Base-by-base conservation (phyloP, 441 rosid genomes). In the Biscutella laevigata region DNA sequence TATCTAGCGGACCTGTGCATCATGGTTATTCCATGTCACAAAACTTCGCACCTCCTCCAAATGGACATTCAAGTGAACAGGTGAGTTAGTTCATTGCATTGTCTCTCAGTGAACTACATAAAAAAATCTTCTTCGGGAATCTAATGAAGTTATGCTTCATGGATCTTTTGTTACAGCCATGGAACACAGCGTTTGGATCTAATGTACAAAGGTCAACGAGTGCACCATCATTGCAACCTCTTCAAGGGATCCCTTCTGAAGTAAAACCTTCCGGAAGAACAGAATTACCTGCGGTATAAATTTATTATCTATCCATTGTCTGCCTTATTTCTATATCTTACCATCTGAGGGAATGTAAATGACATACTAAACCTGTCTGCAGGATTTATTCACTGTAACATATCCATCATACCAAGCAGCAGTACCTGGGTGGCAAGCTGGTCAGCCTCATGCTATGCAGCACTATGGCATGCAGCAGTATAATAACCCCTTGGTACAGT, bases 381-480 rank as follows among this genome's bases (percentile, higher is more conserved):
- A 92, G 99, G 94, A 80, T 78, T 81, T 88, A 62, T 92, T 92
- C 61, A 9, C 95, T 21, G 52, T 75, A 29, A 71, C 67, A 50
- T 83, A 78, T 71, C 66, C 86, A 44, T 48, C 77, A 65, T 84
- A 63, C 57, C 69, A 63, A 53, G 83, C 78, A 50, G 66, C 77
- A 26, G 70, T 43, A 46, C 79, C 75, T 37, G 82, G 80, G 46
- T 92, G 97, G 96, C 95, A 81, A 62, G 71, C 64, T 58, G 78
- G 80, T 67, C 83, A 75, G 16, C 74, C 82, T 39, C 79, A 47
- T 50, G 90, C 77, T 41, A 61, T 86, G n/a, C n/a, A n/a, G 83
- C 82, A 78, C 34, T 84, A 57, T 35, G 38, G 67, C 14, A 64
- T 78, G 84, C 67, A 67, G 45, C 95, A 71, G 65, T 81, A 82